Evolutionary conservation across 768 basidiomycete genomes (phyloP), one percentile per base, ranked within the genome.

Genomic region (Boletus tomentosulus): DNA sequence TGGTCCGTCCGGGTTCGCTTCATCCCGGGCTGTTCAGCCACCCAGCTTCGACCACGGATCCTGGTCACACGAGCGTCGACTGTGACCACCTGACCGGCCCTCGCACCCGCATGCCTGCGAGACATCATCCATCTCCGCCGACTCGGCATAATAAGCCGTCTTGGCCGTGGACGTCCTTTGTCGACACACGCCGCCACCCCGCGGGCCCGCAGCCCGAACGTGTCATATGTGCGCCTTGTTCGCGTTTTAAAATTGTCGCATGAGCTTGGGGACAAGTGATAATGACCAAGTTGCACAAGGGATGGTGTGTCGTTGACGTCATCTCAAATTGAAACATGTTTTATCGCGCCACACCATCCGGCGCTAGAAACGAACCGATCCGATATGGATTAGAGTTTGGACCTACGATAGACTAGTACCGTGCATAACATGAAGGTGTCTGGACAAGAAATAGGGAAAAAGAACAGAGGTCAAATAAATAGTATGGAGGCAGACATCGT

Each of bases 381-480:
- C 27, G 43, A 46, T 31, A 46, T 31, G 25, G 30, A 46, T 46
- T 46, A 46, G 45, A 31, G 45, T 46, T 46, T 30, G 45, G 7
- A 19, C 47, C 47, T 48, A 48, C 47, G 47, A 48, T 48, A 48
- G 6, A 47, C 47, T 48, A 48, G 22, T 37, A 37, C 35, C 19
- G 47, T 27, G 24, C 24, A 48, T 37, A 48, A 46, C 45, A 4
- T 37, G 33, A 22, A 16, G 22, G 47, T 48, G 35, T 35, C 11
- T 27, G 24, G 22, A 37, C 13, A 37, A 47, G 22, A 24, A 27
- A 10, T 3, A 27, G 24, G 3, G 15, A 48, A 35, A 35, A 37
- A 15, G 19, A 48, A 35, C 24, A 49, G 50, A 55, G 34, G 12
- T 33, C 30, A 47, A 62, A 61, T 61, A 49, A 51, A 64, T 64